Conservation (phyloP, 2,329 filamentous ascomycete species). For the Colletotrichum musae region DNA sequence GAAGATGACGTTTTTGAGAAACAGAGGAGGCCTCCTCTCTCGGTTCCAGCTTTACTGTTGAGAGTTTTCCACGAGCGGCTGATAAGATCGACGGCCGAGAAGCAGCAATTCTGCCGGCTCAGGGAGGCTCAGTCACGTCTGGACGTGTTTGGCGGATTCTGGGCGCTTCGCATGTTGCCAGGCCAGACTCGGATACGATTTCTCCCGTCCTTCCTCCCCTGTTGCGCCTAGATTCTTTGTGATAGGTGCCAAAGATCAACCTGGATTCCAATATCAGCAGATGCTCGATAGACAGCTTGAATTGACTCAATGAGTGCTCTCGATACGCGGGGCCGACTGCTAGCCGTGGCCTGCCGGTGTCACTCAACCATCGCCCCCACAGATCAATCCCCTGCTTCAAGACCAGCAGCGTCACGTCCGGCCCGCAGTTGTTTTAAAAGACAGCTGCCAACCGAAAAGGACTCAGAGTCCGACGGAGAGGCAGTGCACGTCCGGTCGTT, state of each 20-base stretch:
- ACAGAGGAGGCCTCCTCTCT: slow-evolving; percentile 25
- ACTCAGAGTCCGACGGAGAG: neutral
- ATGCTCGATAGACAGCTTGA: neutral
- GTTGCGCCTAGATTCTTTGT: neutral
- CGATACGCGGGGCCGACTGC: neutral
- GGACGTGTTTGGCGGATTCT: slow-evolving; percentile 2
- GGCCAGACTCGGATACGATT: neutral
- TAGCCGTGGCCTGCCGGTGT: neutral
- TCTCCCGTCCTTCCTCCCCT: neutral
- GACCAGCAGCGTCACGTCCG: neutral
- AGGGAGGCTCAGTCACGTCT: neutral
- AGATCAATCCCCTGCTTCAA: neutral
- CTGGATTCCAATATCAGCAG: too few species aligned
- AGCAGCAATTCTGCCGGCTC: neutral
- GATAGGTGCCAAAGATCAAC: neutral
- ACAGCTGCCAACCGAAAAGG: neutral
- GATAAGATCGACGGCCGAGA: neutral
- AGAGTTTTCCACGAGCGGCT: too few species aligned
- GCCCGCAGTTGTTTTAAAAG: neutral
- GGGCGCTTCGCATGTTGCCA: neutral
- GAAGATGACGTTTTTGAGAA: neutral
- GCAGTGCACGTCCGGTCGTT: too few species aligned
- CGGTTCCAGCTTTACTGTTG: neutral
- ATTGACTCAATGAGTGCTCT: neutral
- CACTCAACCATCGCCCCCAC: neutral